phyloP scores from a whole-genome alignment of 225 moss, liverwort and hornwort species.

The Pleurozium schreberi region DNA sequence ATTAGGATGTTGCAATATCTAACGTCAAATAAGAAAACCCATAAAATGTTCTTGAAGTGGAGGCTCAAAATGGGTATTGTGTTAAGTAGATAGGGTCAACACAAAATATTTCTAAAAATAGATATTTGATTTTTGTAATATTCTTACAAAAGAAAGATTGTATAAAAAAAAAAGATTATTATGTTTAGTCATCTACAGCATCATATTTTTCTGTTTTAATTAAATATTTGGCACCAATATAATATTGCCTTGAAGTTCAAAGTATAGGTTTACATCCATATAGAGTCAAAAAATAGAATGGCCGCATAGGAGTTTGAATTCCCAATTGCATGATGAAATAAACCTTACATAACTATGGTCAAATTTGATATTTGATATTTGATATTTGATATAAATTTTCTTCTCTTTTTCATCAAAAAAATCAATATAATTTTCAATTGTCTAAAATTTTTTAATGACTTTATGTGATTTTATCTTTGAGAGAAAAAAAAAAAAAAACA shows the following conservation, averaged over 20 bases:
- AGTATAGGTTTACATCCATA: too few species aligned
- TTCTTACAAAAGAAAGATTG: neutral
- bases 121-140: neutral
- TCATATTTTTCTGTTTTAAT: neutral
- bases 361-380: too few species aligned
- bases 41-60: neutral
- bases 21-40: too few species aligned
- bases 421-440: neutral
- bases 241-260: too few species aligned
- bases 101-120: neutral
- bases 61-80: rapidly evolving
- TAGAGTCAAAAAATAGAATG: too few species aligned
- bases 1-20: too few species aligned
- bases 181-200: neutral
- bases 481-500: neutral
- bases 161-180: too few species aligned
- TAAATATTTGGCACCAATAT: rapidly evolving
- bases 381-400: neutral
- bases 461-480: neutral
- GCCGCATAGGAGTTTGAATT: too few species aligned
- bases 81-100: rapidly evolving
- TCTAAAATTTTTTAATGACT: too few species aligned
- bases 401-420: neutral
- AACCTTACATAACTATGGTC: too few species aligned
- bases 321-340: too few species aligned